phyloP scores from a whole-genome alignment of 1,284 basidiomycete genomes.

The Golubevia sp. region DNA sequence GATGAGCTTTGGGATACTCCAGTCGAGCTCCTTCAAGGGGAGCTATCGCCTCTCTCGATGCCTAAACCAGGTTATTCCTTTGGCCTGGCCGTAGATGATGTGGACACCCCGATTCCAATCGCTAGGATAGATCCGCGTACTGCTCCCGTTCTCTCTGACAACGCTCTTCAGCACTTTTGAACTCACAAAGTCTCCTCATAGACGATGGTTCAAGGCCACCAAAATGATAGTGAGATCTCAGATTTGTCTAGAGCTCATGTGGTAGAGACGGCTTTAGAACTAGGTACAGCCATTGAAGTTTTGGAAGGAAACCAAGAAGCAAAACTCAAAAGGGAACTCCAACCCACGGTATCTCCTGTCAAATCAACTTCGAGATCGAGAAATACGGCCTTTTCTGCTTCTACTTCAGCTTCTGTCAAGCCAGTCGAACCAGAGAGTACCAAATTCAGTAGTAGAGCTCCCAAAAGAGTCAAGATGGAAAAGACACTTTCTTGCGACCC shows the following conservation, averaged over 20 bases:
- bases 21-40: neutral
- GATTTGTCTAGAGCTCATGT: neutral
- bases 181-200: too few species aligned
- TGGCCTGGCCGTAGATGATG: neutral
- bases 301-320: neutral
- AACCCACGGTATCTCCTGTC: neutral
- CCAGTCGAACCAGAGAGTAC: neutral
- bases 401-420: neutral
- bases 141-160: neutral
- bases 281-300: neutral
- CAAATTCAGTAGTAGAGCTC: neutral
- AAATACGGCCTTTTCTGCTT: neutral
- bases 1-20: neutral
- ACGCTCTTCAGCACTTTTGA: neutral
- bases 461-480: neutral
- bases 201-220: too few species aligned
- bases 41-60: neutral
- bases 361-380: neutral
- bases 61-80: neutral
- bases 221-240: neutral
- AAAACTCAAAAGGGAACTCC: neutral
- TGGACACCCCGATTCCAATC: neutral
- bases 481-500: neutral
- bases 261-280: neutral
- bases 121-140: neutral